Base-by-base conservation (phyloP, 805 yeast genomes). In the Lipomyces oligophaga region DNA sequence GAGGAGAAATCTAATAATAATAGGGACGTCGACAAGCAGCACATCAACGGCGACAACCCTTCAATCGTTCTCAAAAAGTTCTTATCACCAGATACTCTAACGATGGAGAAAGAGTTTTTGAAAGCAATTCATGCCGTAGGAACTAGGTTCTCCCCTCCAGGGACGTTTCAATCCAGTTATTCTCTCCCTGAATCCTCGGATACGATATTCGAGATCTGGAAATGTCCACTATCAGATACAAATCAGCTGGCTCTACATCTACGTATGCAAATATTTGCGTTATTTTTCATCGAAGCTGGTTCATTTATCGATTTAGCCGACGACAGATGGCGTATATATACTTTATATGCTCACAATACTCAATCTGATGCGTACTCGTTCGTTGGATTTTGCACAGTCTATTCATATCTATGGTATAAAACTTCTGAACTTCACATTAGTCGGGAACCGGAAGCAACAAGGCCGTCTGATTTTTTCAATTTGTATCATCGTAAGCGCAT, bases 271-370 rank as follows among this genome's bases (percentile, higher is more conserved):
- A 79, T 89, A 1, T 77, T 93, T 57, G 85, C 85, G 13, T 68
- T 90, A 22, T 70, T 93, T 8, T 88, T 82, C 67, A 90, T 93
- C 57, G 98, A 93, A 63, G 97, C 96, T 0, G 97, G 96, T 1
- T 80, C 94, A 1, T 85, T 78, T 59, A 87, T 93, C 45, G 96
- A 89, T 61, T 72, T 74, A 32, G 64, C 64, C 0, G 98, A 93
- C 64, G 73, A 74, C 6, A 71, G 76, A 15, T 93, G 98, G 98
- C 87, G 85, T 38, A 62, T 88, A 2, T 89, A 77, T 61, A 69
- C 82, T 30, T 54, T 83, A 5, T 73, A 68, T 58, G 64, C 67
- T 41, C n/a, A n/a, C n/a, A 41, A 35, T 10, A 15, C 47, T 8
- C 15, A 34, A 6, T 36, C 40, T 8, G 49, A 45, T 6, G 38